These are phyloP conservation scores for Arxiozyma slooffiae DNA, from an alignment of 1,139 yeast species.

Conservation along the genomic window DNA sequence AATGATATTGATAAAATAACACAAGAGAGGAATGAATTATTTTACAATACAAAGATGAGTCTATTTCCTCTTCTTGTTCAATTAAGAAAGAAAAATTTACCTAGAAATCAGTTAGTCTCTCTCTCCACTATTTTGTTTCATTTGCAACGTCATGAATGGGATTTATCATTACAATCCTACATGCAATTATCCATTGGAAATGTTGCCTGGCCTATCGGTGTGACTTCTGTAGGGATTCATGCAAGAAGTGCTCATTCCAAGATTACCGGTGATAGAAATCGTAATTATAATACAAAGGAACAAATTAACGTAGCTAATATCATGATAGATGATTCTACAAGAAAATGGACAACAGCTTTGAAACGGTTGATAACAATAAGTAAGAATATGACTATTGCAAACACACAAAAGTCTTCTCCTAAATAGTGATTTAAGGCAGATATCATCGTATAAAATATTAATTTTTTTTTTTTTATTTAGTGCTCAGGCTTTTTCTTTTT, in stretches of 20 bases:
- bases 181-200: conserved; percentile 75
- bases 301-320: conserved; percentile 43
- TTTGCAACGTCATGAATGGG: conserved; percentile 37
- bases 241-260: conserved; percentile 51
- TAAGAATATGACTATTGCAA: neutral
- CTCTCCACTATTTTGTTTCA: conserved; percentile 52
- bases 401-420: neutral
- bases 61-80: conserved; percentile 52
- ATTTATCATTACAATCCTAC: conserved; percentile 59
- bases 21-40: conserved; percentile 11
- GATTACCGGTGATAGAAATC: conserved; percentile 18
- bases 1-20: conserved; percentile 10
- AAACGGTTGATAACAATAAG: conserved; percentile 52
- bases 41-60: conserved; percentile 49
- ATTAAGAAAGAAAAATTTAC: conserved; percentile 42
- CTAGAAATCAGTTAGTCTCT: conserved; percentile 42
- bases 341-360: conserved; percentile 68
- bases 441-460: neutral
- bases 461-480: too few species aligned
- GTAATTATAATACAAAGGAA: neutral
- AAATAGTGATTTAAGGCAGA: neutral
- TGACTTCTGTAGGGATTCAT: conserved; percentile 70
- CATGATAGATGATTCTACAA: conserved; percentile 65
- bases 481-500: too few species aligned
- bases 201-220: conserved; percentile 91